These are phyloP conservation scores for Xanthoconium separans DNA, from an alignment of 1,284 basidiomycete genomes.

Conservation along the genomic window DNA sequence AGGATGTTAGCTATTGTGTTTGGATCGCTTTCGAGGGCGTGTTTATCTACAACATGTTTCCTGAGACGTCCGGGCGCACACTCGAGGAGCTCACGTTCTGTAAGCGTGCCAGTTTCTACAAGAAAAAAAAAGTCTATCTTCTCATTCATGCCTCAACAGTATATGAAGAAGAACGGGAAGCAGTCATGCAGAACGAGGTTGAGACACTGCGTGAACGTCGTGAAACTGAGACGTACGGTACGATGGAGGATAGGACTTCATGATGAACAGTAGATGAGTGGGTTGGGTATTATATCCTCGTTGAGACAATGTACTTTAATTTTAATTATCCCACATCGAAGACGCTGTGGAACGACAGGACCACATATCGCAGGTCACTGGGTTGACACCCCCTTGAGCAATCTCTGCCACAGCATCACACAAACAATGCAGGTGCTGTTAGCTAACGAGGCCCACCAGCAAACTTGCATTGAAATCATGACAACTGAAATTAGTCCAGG, in stretches of 20 bases:
- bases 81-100: conserved; percentile 61
- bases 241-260: not conserved
- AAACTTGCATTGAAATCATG: not conserved
- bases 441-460: not conserved
- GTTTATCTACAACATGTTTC: conserved; percentile 52
- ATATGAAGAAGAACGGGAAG: conserved; percentile 1
- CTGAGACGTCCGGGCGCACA: conserved; percentile 50
- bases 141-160: not conserved
- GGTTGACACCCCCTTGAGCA: too few species aligned
- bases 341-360: too few species aligned
- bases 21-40: conserved; percentile 45
- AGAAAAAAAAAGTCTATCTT: not conserved
- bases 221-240: not conserved
- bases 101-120: conserved; percentile 28
- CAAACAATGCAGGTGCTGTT: too few species aligned
- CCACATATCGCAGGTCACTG: too few species aligned
- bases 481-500: not conserved
- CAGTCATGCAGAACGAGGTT: not conserved
- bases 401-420: too few species aligned
- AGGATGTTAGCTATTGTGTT: conserved; percentile 36
- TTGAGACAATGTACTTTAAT: too few species aligned
- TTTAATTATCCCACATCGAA: too few species aligned
- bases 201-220: not conserved
- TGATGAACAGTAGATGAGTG: too few species aligned
- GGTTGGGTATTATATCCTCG: too few species aligned